Conservation (phyloP, 1,284 basidiomycete genomes). For the Trametes versicolor region DNA sequence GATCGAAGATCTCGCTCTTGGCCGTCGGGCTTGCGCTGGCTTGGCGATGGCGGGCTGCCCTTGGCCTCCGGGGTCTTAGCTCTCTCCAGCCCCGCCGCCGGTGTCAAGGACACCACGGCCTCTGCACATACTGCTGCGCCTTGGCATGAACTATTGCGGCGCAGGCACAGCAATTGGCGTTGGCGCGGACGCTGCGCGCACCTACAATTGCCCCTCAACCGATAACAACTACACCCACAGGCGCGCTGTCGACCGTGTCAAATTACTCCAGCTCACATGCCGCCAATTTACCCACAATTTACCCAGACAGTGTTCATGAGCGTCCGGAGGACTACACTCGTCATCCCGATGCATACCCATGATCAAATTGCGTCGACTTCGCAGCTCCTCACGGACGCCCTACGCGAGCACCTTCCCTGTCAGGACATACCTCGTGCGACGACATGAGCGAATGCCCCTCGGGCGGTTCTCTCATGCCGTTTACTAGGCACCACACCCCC, state of each 20-base stretch:
- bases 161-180: conserved; percentile 1
- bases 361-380: neutral
- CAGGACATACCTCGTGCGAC: neutral
- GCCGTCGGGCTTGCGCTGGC: conserved; percentile 4
- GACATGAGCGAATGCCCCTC: neutral
- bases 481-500: neutral
- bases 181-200: neutral
- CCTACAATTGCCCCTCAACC: neutral
- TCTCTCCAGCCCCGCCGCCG: conserved; percentile 9
- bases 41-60: conserved; percentile 9
- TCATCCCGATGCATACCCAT: neutral
- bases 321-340: neutral
- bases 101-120: neutral
- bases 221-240: neutral
- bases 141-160: neutral
- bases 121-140: conserved; percentile 1
- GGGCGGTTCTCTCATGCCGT: neutral
- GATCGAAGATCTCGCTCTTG: conserved; percentile 22
- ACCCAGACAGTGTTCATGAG: neutral
- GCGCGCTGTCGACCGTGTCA: too few species aligned
- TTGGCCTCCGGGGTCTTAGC: conserved; percentile 14
- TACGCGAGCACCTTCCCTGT: neutral
- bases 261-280: neutral
- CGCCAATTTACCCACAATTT: neutral
- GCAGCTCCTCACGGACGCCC: neutral